Conservation (phyloP, 129 eudicot species). For the Escallonia herrerae region DNA sequence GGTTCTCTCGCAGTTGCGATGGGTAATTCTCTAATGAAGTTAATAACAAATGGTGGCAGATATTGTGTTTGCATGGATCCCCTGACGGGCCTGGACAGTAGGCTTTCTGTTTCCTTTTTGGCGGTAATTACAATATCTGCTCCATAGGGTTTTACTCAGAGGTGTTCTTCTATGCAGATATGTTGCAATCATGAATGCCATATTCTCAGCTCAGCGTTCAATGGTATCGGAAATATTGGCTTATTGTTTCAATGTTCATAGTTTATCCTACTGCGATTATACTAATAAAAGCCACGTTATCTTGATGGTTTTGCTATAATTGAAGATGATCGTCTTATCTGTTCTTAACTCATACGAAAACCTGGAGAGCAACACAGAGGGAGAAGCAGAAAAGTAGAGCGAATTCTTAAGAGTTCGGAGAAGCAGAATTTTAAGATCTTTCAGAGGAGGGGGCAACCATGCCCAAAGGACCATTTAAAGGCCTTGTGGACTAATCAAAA, state of each 20-base stretch:
- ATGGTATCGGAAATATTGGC: constrained; percentile 34
- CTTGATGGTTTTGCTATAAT: too few species aligned
- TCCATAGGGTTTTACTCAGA: constrained; percentile 1
- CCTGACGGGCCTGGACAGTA: constrained; percentile 99
- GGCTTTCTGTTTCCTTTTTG: constrained; percentile 16
- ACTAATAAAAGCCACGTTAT: too few species aligned
- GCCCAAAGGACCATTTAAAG: too few species aligned
- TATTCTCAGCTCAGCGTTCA: constrained; percentile 94
- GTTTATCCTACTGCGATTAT: neutral
- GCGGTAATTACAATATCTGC: constrained; percentile 4
- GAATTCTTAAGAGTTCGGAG: too few species aligned
- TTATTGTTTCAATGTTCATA: neutral
- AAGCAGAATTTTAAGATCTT: too few species aligned
- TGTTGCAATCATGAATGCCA: constrained; percentile 91
- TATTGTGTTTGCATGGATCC: constrained; percentile 92
- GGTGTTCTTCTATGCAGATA: constrained; percentile 49
- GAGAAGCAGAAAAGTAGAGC: too few species aligned
- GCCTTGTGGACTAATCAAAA: too few species aligned
- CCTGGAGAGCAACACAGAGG: too few species aligned
- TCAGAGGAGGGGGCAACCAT: too few species aligned
- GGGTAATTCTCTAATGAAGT: constrained; percentile 5
- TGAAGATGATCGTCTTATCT: too few species aligned
- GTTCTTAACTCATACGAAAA: too few species aligned
- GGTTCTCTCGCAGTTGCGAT: neutral
- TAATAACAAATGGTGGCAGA: constrained; percentile 43